A percentile compares a stretch with the other conserved stretches of the same genome.
Evolutionary conservation across 768 basidiomycete genomes (phyloP).

Genomic region (Boletellus sp.): DNA sequence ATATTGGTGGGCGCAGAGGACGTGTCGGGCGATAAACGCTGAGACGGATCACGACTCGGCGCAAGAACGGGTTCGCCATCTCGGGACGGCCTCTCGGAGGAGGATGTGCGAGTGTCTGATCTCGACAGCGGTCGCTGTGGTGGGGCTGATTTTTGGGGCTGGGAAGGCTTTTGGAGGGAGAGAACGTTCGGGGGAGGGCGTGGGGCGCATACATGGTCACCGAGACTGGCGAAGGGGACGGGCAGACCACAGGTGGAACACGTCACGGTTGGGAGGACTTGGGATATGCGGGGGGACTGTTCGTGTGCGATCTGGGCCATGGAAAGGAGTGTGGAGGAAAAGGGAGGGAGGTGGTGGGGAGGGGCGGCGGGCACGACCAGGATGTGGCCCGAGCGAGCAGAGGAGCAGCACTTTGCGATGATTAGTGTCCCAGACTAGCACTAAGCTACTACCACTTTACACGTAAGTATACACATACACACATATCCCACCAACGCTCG

Average conservation of each 20-base stretch:
- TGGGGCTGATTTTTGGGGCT: slow-evolving; percentile 41
- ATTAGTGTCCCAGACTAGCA: slow-evolving; percentile 8
- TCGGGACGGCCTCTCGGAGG: slow-evolving; percentile 7
- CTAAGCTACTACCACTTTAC: not conserved
- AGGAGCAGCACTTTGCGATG: not conserved
- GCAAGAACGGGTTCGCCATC: slow-evolving; percentile 4
- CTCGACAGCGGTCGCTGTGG: slow-evolving; percentile 47
- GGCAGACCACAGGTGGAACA: slow-evolving; percentile 74
- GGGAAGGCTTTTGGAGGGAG: slow-evolving; percentile 30
- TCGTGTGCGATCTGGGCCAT: slow-evolving; percentile 23
- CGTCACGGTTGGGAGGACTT: slow-evolving; percentile 77
- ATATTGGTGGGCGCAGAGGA: slow-evolving; percentile 8
- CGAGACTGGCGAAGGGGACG: slow-evolving; percentile 70
- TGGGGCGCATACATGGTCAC: slow-evolving; percentile 70
- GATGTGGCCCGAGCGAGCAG: too few relatives aligned
- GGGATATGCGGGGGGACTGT: slow-evolving; percentile 41
- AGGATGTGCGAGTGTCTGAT: slow-evolving; percentile 10
- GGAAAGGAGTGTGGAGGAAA: slow-evolving; percentile 18
- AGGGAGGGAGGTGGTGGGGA: too few relatives aligned
- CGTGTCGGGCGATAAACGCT: slow-evolving; percentile 24
- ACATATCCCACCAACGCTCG: slow-evolving; percentile 8
- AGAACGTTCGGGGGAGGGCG: slow-evolving; percentile 43
- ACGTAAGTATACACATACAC: slow-evolving; percentile 12
- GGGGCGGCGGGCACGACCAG: too few relatives aligned
- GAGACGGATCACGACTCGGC: slow-evolving; percentile 25